Evolutionary conservation across 2,329 filamentous ascomycete species (phyloP), one percentile per base, ranked within the genome.

Genomic region (Penicillium thymicola): DNA sequence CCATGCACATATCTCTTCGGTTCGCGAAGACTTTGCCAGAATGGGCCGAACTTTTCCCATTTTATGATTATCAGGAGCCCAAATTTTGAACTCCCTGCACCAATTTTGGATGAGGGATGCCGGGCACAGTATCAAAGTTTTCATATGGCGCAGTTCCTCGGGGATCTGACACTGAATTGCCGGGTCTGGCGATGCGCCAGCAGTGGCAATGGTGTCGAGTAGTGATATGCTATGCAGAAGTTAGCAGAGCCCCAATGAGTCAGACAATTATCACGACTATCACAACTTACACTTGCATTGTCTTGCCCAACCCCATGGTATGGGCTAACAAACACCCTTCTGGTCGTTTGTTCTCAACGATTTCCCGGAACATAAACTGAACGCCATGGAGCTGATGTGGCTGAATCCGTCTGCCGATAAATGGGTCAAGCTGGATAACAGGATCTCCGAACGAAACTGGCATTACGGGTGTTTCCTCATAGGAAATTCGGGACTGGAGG

Each of bases 251-350:
- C 3, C 30, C 8, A 16, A 23, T 3, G 11, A 28, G 2, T 23
- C 5, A 13, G n/a, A 9, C 16, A 10, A 34, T 9, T 9, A n/a
- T 30, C 2, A 27, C 23, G 6, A 14, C 18, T 4, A 27, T n/a
- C 16, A 23, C 23, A 36, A 75, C 78, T 75, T 73, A 81, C 77
- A 91, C 84, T 75, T 96, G 92, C 87, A 96, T 91, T 0, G 92
- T 95, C 76, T 96, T 97, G 16, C 92, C 92, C 2, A 96, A 76
- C 1, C 92, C 92, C 92, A 96, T 96, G 0, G 89, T 90, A 70
- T 96, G 92, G 6, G 92, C 89, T 21, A 96, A 79, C 13, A 96
- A 80, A 68, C 90, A 95, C 2, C 92, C 92, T 71, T 92, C 86
- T 18, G 81, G 80, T 5, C 78, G 76, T 4, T 80, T 76, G 54